These are phyloP conservation scores for Arthrinium puccinioides DNA, from an alignment of 2,329 filamentous ascomycete genomes.

Conservation along the genomic window DNA sequence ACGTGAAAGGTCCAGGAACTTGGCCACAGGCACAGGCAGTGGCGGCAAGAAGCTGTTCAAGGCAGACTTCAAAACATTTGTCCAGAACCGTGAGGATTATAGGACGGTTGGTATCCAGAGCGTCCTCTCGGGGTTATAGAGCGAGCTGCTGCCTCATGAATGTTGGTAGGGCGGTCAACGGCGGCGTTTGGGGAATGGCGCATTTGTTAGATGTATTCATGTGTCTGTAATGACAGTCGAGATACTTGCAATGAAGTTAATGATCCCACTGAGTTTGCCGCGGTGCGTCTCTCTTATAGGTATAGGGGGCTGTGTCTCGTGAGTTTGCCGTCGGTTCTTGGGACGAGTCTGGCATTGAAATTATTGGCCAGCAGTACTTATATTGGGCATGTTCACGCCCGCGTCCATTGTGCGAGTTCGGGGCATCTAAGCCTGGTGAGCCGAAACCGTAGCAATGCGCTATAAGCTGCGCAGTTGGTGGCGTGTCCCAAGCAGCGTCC, in stretches of 20 bases:
- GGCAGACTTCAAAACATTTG: conserved; percentile 74
- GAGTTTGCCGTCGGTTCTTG: no score
- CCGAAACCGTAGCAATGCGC: no score
- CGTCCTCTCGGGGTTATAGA: conserved; percentile 64
- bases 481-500: neutral
- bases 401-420: no score
- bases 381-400: no score
- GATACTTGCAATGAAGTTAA: neutral
- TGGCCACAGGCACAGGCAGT: conserved; percentile 34
- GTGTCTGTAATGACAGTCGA: no score
- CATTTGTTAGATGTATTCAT: neutral
- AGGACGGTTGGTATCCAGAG: conserved; percentile 75
- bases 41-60: conserved; percentile 49
- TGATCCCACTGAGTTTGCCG: neutral
- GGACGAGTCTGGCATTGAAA: no score
- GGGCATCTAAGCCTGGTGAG: no score
- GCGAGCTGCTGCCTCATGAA: no score
- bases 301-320: no score
- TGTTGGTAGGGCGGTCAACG: neutral
- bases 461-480: no score
- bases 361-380: no score
- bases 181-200: neutral
- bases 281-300: neutral
- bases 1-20: conserved; percentile 59
- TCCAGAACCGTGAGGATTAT: conserved; percentile 78